Conservation (phyloP, 768 basidiomycete species). For the Rhizopogon vinicolor region DNA sequence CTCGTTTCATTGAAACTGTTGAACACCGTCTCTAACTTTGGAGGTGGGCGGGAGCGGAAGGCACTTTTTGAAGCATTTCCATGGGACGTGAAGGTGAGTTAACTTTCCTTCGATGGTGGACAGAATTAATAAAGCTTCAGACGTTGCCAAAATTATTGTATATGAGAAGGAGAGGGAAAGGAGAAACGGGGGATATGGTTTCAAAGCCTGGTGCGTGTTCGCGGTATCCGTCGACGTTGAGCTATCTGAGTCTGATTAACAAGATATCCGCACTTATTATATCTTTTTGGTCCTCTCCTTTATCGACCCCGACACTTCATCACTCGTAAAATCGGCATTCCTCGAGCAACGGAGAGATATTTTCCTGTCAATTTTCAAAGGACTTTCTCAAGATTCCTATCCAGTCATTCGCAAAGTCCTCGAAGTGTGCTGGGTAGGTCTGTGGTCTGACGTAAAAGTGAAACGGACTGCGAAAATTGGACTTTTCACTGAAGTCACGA, state of each 20-base stretch:
- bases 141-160: constrained; percentile 60
- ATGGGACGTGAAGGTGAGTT: constrained; percentile 71
- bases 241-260: constrained; percentile 3
- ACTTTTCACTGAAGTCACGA: constrained; percentile 62
- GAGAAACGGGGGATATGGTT: constrained; percentile 32
- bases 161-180: constrained; percentile 63
- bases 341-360: constrained; percentile 66
- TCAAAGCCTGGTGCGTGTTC: constrained; percentile 49
- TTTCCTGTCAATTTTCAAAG: constrained; percentile 70
- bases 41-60: constrained; percentile 61
- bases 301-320: constrained; percentile 42
- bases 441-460: constrained; percentile 72
- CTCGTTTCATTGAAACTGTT: constrained; percentile 64
- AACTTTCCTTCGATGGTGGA: background rate
- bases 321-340: constrained; percentile 57
- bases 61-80: constrained; percentile 62
- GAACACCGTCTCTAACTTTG: constrained; percentile 56
- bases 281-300: constrained; percentile 73
- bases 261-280: constrained; percentile 80
- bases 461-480: constrained; percentile 68
- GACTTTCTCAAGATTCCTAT: constrained; percentile 63
- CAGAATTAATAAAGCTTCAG: constrained; percentile 27
- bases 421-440: constrained; percentile 70
- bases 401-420: constrained; percentile 57
- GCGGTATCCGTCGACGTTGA: background rate